Base-by-base conservation (phyloP, 1,139 yeast genomes). In the Zygoascus meyerae region DNA sequence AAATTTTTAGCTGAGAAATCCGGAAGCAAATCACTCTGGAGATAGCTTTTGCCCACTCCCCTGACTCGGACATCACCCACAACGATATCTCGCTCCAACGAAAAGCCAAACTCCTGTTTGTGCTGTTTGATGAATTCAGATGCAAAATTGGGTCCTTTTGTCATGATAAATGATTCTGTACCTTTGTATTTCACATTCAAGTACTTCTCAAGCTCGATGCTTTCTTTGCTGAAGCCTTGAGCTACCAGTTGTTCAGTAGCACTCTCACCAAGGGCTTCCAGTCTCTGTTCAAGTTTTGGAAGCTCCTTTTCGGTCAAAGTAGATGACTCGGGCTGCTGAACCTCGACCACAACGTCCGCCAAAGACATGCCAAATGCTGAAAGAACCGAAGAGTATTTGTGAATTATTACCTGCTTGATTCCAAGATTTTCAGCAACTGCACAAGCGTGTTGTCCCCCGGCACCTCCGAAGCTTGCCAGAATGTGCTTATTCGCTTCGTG, bases 11-110 rank as follows among this genome's bases (percentile, higher is more conserved):
- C 29, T 18, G 45, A 51, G 39, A 53, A 45, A 29, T 54, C 57
- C 28, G 56, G 53, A 42, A 59, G 49, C 15, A 53, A 49, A 28
- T 52, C 51, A 12, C 49, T 48, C 9, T 63, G 53, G 7, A 58
- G 50, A 30, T 46, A 50, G 31, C 58, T 55, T 51, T 72, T 72
- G n/a, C 83, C 86, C 47, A 79, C 71, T 2, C 79, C 81, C 46
- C 87, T 73, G 1, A 86, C 86, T 55, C 95, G 80, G 33, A 87
- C 75, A 62, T 89, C 96, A 58, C 86, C 95, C 15, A 90, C 87
- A 35, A 87, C 67, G 9, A 89, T 78, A 26, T 71, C 73, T 40
- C 83, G 74, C 21, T 78, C 77, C 53, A 81, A 77, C 7, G 76
- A 65, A 60, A 84, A 84, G 0, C 90, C 90, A 67, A 83, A 84